Evolutionary conservation across 2,329 filamentous ascomycete species (phyloP), one percentile per base, ranked within the genome.

Genomic region (Ophiostoma quercus): DNA sequence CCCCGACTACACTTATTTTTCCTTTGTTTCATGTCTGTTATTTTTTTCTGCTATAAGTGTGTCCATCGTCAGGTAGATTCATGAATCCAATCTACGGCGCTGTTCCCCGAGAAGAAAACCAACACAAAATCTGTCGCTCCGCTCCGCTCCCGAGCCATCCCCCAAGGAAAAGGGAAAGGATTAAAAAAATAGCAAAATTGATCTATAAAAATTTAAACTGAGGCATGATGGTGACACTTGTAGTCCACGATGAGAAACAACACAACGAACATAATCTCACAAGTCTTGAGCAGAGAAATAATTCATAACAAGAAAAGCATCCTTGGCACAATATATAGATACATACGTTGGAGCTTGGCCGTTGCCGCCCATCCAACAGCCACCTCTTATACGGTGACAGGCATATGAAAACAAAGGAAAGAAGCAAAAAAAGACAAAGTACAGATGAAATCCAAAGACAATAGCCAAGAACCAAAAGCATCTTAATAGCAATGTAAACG

Each of bases 1-100:
- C 62, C 62, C 62, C 25, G 25, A 62, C 62, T 39, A 39, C 62
- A 65, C 62, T 25, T 39, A 34, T 51, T 22, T 57, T 43, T 19
- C 47, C 34, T 57, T 67, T 60, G 41, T 66, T 29, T 29, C 16
- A 62, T 68, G 37, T 25, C 57, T 66, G 34, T 68, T 41, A 62
- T 41, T 68, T 41, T 68, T 41, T 68, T 62, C 14, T 41, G 29
- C 14, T 62, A 32, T 41, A 66, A 43, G 65, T 43, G 37, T 47
- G 67, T 68, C 34, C 67, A 54, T 68, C 67, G 67, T 63, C 57
- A 34, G 67, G 65, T 68, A 68, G 65, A 32, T 47, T 66, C 37
- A 39, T 32, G 39, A 32, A 66, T 66, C 37, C 37, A 66, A 66
- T 66, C 39, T 47, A 68, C 47, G 67, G 67, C 69, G 60, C 68